Evolutionary conservation across 23 red algal species (phyloP), one percentile per base, ranked within the genome.

Genomic region (Gracilaria caudata): DNA sequence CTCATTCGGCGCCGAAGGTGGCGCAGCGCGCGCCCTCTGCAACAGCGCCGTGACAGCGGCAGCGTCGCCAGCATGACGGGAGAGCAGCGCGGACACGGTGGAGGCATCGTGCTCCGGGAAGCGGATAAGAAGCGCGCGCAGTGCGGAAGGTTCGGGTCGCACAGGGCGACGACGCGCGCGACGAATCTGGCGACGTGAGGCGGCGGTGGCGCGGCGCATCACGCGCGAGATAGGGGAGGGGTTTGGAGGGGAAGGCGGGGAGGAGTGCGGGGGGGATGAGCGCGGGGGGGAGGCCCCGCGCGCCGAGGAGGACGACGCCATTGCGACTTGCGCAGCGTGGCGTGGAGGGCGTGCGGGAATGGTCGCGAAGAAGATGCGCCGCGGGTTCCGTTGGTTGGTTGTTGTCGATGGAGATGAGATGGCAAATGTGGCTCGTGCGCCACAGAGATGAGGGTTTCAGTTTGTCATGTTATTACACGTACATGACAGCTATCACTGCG

Each of bases 101-200:
- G 82, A 60, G 46, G 82, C 82, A 29, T 86, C 82, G 49, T 86
- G 82, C 68, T 86, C 82, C 12, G 82, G 82, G 30, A 73, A 86
- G 68, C 64, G 57, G 82, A 86, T 60, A 28, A 86, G 82, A 0
- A 75, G 70, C 21, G 39, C 70, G 70, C 70, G 70, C 70, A 75
- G 43, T 8, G 70, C 70, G 37, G 70, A 26, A 5, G 70, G 70
- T 14, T 66, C 28, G 0, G 70, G 37, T 12, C 70, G 37, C 12
- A 49, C 20, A 10, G 70, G 39, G 43, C 70, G 70, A 1, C 70
- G 37, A 26, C 70, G 70, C 5, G 70, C 70, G 70, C 70, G 70
- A 10, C 70, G 70, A 8, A 75, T 32, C 21, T 75, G 70, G 13
- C 70, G 70, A 3, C 34, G 39, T 7, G 70, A 36, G n/a, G 43